phyloP scores from a whole-genome alignment of 2,329 filamentous ascomycete species.

The Gnomoniopsis smithogilvyi region DNA sequence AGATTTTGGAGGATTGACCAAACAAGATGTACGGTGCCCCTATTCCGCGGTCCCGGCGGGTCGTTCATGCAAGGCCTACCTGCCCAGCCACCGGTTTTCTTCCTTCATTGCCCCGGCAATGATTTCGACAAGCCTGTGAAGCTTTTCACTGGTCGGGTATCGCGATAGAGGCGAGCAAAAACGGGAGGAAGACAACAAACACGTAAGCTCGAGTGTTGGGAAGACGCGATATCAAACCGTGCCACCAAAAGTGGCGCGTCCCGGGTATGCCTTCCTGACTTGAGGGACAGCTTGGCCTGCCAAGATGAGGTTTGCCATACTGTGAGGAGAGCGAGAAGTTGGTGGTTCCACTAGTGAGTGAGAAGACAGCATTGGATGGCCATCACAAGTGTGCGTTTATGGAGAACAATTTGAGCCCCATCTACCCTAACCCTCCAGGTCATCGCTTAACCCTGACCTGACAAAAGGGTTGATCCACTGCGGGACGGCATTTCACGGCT shows the following conservation, averaged over 20 bases:
- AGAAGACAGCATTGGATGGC: too few relatives aligned
- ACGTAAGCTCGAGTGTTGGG: not conserved
- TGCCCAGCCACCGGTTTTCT: constrained; percentile 18
- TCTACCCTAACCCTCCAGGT: not conserved
- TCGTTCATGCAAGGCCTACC: constrained; percentile 17
- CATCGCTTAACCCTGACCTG: not conserved
- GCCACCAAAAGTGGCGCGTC: not conserved
- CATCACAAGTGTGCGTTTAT: not conserved
- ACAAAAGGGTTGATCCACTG: not conserved
- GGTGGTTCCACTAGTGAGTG: too few relatives aligned
- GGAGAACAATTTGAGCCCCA: not conserved
- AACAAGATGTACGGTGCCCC: constrained; percentile 11
- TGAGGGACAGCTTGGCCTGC: not conserved
- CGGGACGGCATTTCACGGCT: not conserved
- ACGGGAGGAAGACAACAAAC: not conserved
- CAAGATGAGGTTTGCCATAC: not conserved
- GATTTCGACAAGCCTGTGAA: not conserved
- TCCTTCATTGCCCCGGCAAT: constrained; percentile 1
- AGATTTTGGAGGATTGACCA: constrained; percentile 13
- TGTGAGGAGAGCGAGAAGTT: not conserved
- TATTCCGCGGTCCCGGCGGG: constrained; percentile 11
- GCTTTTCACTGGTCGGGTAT: constrained; percentile 8
- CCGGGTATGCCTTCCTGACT: not conserved
- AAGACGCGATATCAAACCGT: constrained; percentile 1
- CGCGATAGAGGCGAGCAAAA: constrained; percentile 2